Base-by-base conservation (phyloP, 2,329 filamentous ascomycete genomes). In the Fusarium bulbicola region DNA sequence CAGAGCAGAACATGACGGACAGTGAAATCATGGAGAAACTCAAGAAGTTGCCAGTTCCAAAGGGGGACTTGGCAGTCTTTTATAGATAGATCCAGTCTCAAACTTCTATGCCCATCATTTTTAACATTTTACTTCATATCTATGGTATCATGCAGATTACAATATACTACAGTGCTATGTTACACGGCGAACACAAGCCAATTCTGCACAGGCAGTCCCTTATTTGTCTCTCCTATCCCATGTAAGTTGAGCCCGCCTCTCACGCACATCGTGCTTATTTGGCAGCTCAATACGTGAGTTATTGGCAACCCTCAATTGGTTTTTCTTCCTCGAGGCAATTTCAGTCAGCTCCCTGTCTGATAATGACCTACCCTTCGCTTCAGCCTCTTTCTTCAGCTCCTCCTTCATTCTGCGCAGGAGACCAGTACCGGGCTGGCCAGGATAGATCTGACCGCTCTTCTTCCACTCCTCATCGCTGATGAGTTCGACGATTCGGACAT, bases 1-100 rank as follows among this genome's bases (percentile, higher is more conserved):
- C 91, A 3, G 93, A 95, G 83, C 86, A 91, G 80, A 91, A 92
- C 70, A 79, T 94, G 79, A 89, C 89, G 12, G 92, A 95, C 78
- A 86, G 86, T 66, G 91, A 93, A 77, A 90, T 95, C 21, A 86
- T 94, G 83, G 89, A 90, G 42, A 90, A 88, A 80, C 82, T 96
- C 53, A 91, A 90, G 80, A 86, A 84, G 40, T 83, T 91, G 37
- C 85, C 85, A 6, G 82, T 86, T 30, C 85, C 86, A 12, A 83
- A 84, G 66, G 86, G 85, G 10, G 89, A 90, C 66, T 71, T 90
- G 70, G 86, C 85, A 1, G 83, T 90, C 12, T 81, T 90, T 50
- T 89, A 90, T 75, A 83, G 85, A 61, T 90, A 79, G 34, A 42
- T 16, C 30, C 10, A 52, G n/a, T 34, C 24, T 5, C 36, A 59